Evolutionary conservation across 345 rosid genomes (phyloP).

Genomic region (Durio zibethinus): DNA sequence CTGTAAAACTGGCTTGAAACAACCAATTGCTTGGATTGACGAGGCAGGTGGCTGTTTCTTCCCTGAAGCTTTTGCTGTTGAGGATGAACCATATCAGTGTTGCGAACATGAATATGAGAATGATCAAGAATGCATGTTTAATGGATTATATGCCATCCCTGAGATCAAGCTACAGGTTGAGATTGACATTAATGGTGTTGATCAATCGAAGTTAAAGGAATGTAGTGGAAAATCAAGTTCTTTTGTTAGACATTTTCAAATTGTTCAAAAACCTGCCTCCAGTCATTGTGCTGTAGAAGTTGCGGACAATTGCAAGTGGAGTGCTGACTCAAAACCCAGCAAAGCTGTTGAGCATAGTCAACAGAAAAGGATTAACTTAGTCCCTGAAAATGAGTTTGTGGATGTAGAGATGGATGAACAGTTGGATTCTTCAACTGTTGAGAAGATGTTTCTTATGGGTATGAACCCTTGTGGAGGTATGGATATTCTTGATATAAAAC

Average conservation of each 20-base stretch:
- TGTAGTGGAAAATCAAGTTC: constrained; percentile 72
- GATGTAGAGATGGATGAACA: constrained; percentile 17
- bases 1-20: constrained; percentile 53
- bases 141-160: constrained; percentile 32
- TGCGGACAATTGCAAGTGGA: constrained; percentile 47
- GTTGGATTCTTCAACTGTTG: constrained; percentile 43
- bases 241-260: constrained; percentile 35
- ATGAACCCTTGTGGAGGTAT: constrained; percentile 42
- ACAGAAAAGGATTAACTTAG: constrained; percentile 15
- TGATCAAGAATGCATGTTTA: constrained; percentile 19
- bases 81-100: constrained; percentile 34
- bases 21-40: constrained; percentile 95
- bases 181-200: constrained; percentile 61
- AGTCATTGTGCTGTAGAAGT: constrained; percentile 29
- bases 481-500: constrained; percentile 41
- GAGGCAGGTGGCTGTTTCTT: constrained; percentile 70
- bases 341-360: constrained; percentile 35
- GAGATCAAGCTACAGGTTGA: constrained; percentile 85
- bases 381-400: constrained; percentile 5
- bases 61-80: constrained; percentile 56
- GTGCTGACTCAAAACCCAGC: constrained; percentile 36
- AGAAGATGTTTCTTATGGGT: constrained; percentile 50
- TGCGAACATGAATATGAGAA: constrained; percentile 37
- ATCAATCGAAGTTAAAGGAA: constrained; percentile 50
- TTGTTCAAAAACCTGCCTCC: constrained; percentile 32